Base-by-base conservation (phyloP, 2,329 filamentous ascomycete species). In the Fonsecaea pedrosoi region DNA sequence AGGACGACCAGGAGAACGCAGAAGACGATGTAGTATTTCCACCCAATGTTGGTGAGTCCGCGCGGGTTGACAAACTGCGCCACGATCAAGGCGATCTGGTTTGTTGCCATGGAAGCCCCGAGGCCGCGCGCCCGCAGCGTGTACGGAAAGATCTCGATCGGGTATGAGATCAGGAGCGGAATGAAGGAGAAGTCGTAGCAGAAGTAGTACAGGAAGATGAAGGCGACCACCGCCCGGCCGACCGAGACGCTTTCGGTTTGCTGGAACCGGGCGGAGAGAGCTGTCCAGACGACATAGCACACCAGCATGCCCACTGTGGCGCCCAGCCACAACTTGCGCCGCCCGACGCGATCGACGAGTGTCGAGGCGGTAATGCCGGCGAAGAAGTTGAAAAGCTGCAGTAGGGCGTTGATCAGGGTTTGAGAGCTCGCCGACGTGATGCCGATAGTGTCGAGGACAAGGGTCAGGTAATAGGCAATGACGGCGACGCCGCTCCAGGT, bases 401-500 rank as follows among this genome's bases (percentile, higher is more conserved):
- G 73, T 1, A 73, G 71, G 1, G 78, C 72, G 64, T 82, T 82
- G 72, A 82, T 82, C 18, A 78, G 68, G 5, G 76, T 76, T 71
- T 82, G 80, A 1, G 74, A 74, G 25, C 75, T 72, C 2, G 76
- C 66, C 13, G 76, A 71, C 0, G 74, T 78, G 65, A 81, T 77
- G 4, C 79, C 78, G 13, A 80, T 74, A 0, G 70, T 73, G 48
- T 78, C 70, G 8, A 82, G 74, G 25, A 81, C 75, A 21, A 75
- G 68, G 21, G 73, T 70, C 21, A 82, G 72, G 60, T 80, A 82
- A 70, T 81, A 81, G 0, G 73, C 76, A 13, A 81, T 73, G 0
- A 82, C 65, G 0, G 73, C 76, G 63, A 85, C 86, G 40, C 85
- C 85, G 60, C 80, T 83, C 83, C 84, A 87, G 68, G 87, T 85